phyloP scores from a whole-genome alignment of 2,329 filamentous ascomycete genomes.

The Didymella pinodella region DNA sequence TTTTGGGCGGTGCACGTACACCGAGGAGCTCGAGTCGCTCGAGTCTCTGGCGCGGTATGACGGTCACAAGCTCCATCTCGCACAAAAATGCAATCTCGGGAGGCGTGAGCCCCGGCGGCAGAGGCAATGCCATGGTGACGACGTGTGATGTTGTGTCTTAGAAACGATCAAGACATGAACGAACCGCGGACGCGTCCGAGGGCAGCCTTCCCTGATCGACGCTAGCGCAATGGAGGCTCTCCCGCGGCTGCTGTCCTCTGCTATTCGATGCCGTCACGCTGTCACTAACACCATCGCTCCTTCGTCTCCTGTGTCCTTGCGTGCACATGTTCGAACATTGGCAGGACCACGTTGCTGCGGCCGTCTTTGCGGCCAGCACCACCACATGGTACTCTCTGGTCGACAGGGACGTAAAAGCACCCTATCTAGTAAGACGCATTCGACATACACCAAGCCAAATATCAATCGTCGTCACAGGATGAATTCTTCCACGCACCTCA shows the following conservation, averaged over 20 bases:
- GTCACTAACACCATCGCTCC: constrained; percentile 4
- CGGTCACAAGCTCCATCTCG: constrained; percentile 95
- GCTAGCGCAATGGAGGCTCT: constrained; percentile 28
- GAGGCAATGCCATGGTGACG: constrained; percentile 65
- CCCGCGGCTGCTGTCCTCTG: constrained; percentile 24
- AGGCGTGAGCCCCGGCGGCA: constrained; percentile 75
- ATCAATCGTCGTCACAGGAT: constrained; percentile 63
- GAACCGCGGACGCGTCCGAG: constrained; percentile 19
- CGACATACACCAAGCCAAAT: not conserved
- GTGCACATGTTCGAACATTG: constrained; percentile 27
- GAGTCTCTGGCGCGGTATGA: constrained; percentile 89
- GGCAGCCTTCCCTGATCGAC: constrained; percentile 28
- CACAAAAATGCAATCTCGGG: constrained; percentile 92
- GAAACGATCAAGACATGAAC: constrained; percentile 18
- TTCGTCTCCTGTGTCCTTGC: not conserved
- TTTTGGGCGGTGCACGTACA: constrained; percentile 65
- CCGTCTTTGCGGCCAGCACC: constrained; percentile 35
- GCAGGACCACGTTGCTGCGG: constrained; percentile 34
- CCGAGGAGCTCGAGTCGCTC: constrained; percentile 85
- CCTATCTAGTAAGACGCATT: constrained; percentile 62
- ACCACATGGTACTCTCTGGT: constrained; percentile 50
- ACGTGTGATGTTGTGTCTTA: constrained; percentile 35
- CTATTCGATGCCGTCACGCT: constrained; percentile 16
- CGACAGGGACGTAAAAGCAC: constrained; percentile 60
- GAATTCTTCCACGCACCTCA: constrained; percentile 91